Conservation (phyloP, 2,329 filamentous ascomycete species). For the Cladophialophora psammophila region DNA sequence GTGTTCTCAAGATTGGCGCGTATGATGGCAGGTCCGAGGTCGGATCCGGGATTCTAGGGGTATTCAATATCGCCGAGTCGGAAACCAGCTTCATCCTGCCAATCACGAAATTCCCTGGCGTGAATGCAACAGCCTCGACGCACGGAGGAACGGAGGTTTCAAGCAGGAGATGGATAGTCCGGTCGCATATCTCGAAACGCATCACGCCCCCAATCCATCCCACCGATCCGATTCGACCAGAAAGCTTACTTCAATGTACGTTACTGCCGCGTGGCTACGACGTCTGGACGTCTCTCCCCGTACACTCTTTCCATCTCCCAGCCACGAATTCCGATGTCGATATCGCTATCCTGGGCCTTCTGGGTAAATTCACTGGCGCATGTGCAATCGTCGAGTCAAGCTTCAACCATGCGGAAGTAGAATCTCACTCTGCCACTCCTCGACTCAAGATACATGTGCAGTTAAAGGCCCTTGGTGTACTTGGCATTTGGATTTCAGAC, state of each 20-base stretch:
- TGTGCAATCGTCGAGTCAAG: conserved; percentile 75
- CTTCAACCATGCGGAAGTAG: conserved; percentile 65
- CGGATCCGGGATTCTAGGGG: conserved; percentile 77
- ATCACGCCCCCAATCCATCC: conserved; percentile 62
- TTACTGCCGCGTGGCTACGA: conserved; percentile 76
- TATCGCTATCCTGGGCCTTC: conserved; percentile 76
- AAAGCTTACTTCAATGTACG: conserved; percentile 66
- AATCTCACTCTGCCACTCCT: conserved; percentile 41
- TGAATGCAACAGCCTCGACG: conserved; percentile 29
- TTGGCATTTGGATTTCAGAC: conserved; percentile 76
- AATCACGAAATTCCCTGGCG: conserved; percentile 75
- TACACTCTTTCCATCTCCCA: conserved; percentile 69
- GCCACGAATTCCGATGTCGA: conserved; percentile 39
- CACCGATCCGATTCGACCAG: conserved; percentile 45
- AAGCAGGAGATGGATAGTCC: conserved; percentile 70
- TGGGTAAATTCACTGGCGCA: conserved; percentile 89
- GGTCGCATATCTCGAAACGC: conserved; percentile 72
- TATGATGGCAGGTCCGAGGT: conserved; percentile 74
- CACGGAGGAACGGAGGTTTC: conserved; percentile 40
- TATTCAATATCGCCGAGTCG: conserved; percentile 79
- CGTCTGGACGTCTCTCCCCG: conserved; percentile 76
- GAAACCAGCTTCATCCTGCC: conserved; percentile 73
- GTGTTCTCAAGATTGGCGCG: conserved; percentile 77
- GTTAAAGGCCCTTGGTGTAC: conserved; percentile 77
- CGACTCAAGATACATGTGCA: conserved; percentile 70